Evolutionary conservation across 2,329 filamentous ascomycete species (phyloP).

Genomic region (Orbilia ellipsospora): DNA sequence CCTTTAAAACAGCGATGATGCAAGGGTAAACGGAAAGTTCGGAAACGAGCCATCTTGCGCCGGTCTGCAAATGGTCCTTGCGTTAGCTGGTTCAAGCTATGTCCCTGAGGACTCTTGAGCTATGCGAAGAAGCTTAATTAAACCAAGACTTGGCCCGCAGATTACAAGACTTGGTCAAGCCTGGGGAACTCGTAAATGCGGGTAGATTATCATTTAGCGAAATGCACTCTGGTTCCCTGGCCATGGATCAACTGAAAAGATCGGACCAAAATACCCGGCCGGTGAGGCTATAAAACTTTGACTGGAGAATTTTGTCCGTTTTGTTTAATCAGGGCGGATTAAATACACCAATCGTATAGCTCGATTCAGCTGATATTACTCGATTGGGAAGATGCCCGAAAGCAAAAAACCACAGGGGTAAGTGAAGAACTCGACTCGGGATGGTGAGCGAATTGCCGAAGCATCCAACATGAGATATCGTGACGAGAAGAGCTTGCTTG

Average conservation of each 20-base stretch:
- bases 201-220: background rate
- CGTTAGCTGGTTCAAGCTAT: background rate
- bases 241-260: slow-evolving; percentile 8
- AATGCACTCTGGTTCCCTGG: background rate
- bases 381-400: no score
- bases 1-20: background rate
- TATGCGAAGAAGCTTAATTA: slow-evolving; percentile 20
- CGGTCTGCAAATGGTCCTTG: background rate
- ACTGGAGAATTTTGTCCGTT: no score
- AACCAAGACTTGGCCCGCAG: no score
- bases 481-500: no score
- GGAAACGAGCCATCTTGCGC: slow-evolving; percentile 13
- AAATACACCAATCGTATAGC: slow-evolving; percentile 30
- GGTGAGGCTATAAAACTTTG: background rate
- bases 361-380: background rate
- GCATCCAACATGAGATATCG: background rate
- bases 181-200: slow-evolving; percentile 5
- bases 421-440: background rate
- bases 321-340: background rate
- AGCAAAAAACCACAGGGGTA: no score
- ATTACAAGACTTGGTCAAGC: slow-evolving; percentile 12
- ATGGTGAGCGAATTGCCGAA: slow-evolving; percentile 1
- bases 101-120: no score
- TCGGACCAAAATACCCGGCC: slow-evolving; percentile 24
- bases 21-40: slow-evolving; percentile 32